Base-by-base conservation (phyloP, 2,329 filamentous ascomycete species). In the Cadophora malorum region DNA sequence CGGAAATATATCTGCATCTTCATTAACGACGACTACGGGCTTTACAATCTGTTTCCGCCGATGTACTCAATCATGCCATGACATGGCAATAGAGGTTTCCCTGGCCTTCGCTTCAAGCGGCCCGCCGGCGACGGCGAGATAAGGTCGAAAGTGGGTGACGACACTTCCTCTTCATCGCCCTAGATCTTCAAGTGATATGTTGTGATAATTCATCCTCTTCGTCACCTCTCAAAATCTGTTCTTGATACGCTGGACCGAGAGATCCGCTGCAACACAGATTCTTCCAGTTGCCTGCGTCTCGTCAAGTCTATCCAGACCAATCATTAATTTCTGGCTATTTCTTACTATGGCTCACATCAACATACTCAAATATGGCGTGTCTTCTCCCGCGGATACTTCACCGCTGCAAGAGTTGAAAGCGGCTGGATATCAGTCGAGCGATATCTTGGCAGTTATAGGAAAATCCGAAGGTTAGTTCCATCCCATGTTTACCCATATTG, bases 401-500 rank as follows among this genome's bases (percentile, higher is more conserved):
- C 76, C 78, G 0, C 61, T 79, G 25, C 65, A 72, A 35, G 53
- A 69, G n/a, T 62, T 78, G 14, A 66, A 69, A 66, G 67, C 64
- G n/a, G 74, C 73, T 5, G 77, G 78, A n/a, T 78, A 78, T 60
- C 35, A 69, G 25, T 25, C 75, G 5, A 71, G 69, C 9, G 70
- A 76, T 49, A 74, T 78, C n/a, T 61, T 78, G 21, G 76, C 72
- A 10, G 70, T 79, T 7, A 71, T 78, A 19, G 76, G 77, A 19
- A 79, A 79, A 66, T 76, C 74, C 14, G 77, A 78, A 71, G 77
- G 72, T 74, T 55, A 52, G 64, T 53, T 45, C 25, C 33, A 12
- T 21, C n/a, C 61, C 6, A 19, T 23, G 8, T 16, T 66, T 21
- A 38, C 35, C 23, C 25, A 38, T 19, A 49, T 53, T 47, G 16